Conservation (phyloP, 495 filamentous ascomycete species). For the Cenococcum geophilum region DNA sequence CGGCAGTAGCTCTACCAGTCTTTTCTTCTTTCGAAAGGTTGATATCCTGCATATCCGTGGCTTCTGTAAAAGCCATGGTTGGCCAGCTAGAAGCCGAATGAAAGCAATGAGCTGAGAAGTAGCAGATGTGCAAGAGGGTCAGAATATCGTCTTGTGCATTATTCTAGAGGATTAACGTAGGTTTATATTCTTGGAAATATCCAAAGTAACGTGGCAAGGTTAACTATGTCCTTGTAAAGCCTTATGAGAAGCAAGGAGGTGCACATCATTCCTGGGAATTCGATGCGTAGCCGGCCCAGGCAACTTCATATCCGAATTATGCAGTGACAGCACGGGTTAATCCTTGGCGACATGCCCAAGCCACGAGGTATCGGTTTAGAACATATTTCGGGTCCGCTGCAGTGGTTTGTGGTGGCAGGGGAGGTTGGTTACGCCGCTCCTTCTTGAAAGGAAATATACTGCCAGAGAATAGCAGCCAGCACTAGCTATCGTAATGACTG, state of each 20-base stretch:
- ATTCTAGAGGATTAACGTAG: neutral
- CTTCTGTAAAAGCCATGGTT: neutral
- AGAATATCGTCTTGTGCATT: neutral
- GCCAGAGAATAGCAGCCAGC: neutral
- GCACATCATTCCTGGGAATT: neutral
- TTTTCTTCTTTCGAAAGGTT: neutral
- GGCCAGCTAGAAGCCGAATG: neutral
- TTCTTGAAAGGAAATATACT: neutral
- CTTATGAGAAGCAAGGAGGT: slow-evolving; percentile 1
- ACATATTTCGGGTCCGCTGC: too few relatives aligned
- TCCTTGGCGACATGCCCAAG: too few relatives aligned
- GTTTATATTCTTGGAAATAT: neutral
- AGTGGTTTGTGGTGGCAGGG: too few relatives aligned
- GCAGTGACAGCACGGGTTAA: neutral
- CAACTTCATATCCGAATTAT: neutral
- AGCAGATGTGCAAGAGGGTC: neutral
- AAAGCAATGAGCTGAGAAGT: neutral
- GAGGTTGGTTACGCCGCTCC: neutral
- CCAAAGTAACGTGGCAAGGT: slow-evolving; percentile 1
- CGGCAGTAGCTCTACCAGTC: neutral
- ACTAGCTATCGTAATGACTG: too few relatives aligned
- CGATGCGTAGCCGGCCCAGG: neutral
- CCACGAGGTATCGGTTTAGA: too few relatives aligned
- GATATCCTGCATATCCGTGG: neutral
- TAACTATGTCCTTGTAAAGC: neutral